Evolutionary conservation across 2,329 filamentous ascomycete species (phyloP).

Genomic region (Stylonectria norvegica): DNA sequence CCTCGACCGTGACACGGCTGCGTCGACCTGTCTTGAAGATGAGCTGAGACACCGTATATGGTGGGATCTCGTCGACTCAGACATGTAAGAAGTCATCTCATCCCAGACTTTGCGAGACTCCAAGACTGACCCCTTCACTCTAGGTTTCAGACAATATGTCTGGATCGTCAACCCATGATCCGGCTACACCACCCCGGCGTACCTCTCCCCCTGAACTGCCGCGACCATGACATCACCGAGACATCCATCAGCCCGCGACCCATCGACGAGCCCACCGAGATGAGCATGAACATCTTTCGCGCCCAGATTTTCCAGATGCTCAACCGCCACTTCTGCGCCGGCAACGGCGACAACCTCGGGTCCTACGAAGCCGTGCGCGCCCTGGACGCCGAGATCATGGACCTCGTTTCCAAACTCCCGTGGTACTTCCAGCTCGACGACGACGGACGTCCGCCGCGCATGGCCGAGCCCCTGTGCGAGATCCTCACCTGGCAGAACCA

Average conservation of each 20-base stretch:
- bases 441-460: conserved; percentile 4
- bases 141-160: conserved; percentile 12
- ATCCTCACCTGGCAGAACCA: conserved; percentile 15
- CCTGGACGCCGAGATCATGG: conserved; percentile 9
- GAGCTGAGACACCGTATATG: conserved; percentile 16
- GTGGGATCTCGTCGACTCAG: conserved; percentile 15
- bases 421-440: conserved; percentile 13
- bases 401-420: conserved; percentile 6
- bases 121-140: background rate
- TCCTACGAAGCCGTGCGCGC: conserved; percentile 7
- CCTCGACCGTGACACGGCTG: conserved; percentile 6
- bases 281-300: conserved; percentile 17
- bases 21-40: conserved; percentile 8
- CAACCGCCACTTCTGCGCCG: conserved; percentile 5
- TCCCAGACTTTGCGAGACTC: background rate
- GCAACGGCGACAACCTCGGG: background rate
- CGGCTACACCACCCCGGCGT: conserved; percentile 11
- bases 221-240: conserved; percentile 13
- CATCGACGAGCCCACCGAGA: conserved; percentile 10
- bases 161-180: conserved; percentile 11
- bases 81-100: conserved; percentile 4
- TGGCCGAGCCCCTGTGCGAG: conserved; percentile 7
- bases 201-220: conserved; percentile 13
- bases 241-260: conserved; percentile 4
- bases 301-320: conserved; percentile 13